Base-by-base conservation (phyloP, 805 yeast species). In the Priceomyces fermenticarens region DNA sequence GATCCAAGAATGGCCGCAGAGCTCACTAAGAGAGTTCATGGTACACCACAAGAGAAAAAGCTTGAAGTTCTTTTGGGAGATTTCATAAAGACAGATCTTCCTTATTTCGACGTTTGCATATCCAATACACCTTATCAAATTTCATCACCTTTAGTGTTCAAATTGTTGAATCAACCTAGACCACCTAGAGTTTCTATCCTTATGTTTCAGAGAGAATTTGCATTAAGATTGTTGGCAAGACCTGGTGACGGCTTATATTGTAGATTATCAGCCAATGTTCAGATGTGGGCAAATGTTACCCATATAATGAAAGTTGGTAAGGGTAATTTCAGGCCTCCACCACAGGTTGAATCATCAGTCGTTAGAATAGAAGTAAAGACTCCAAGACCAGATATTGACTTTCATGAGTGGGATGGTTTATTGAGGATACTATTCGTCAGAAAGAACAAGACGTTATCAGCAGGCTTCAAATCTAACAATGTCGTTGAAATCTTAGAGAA, bases 1-100 rank as follows among this genome's bases (percentile, higher is more conserved):
- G 99, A 93, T 67, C 99, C 99, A n/a, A 75, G 97, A 68, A 93
- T 93, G 99, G 99, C 98, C 2, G 98, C 98, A 0, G 99, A 93
- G 65, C 73, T 93, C 54, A 88, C 97, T 9, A 93, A 93, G 63
- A 83, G 99, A 72, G 98, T 93, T 11, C 97, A 88, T 56, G 97
- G 97, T 10, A 91, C 95, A n/a, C 90, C 97, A 1, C 84, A 78
- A 41, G 93, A 89, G 62, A 88, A 88, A 66, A 90, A 89, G 60
- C 72, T 93, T 41, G 98, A 93, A 48, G 88, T 93, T 44, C 67
- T 91, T 55, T 73, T 93, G 48, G 99, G 99, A 13, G 99, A 93
- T 67, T 90, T 89, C 62, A 91, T 93, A 81, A 93, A 93, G 65
- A 81, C 95, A 2, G 97, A 93, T 35, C 69, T 93, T 41, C 98